Base-by-base conservation (phyloP, 352 stramenopile species). In the Phytophthora agathidicida region DNA sequence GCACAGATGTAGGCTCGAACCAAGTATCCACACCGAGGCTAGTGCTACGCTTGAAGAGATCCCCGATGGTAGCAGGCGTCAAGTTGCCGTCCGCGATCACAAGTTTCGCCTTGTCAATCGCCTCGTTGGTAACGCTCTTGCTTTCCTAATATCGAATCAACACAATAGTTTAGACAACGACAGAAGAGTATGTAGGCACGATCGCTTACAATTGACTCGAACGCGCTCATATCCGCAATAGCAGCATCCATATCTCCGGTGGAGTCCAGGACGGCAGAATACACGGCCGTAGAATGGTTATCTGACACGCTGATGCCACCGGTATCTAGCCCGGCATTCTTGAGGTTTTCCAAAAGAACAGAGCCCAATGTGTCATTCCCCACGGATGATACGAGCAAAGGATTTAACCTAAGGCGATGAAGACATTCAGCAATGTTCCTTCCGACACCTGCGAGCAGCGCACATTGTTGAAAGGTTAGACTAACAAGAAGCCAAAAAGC, bases 371-470 rank as follows among this genome's bases (percentile, higher is more conserved):
- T 54, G 45, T 97, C 91, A 13, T 83, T 75, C 1, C 91, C 91
- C 13, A 97, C 76, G 0, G 72, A 83, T 9, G 91, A 96, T 16
- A 97, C 69, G 16, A 97, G 78, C 31, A 94, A 43, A 43, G 83
- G 84, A 32, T 83, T 58, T 14, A 80, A 26, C 0, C 70, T 69
- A 0, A 97, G 75, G 8, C 88, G 81, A 35, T 89, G 76, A 11
- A 97, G 65, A 42, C 80, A 94, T 61, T 98, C 89, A 30, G 90
- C 89, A 42, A 98, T 94, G 70, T 98, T 98, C 4, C 89, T 76
- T n/a, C 86, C 92, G n/a, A 98, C 92, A 48, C 92, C 92, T 94
- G 20, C 19, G 24, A 20, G 26, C 11, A 37, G 24, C n/a, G n/a
- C n/a, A n/a, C n/a, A n/a, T n/a, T n/a, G n/a, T n/a, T n/a, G n/a